These are phyloP conservation scores for Aphanomyces invadans DNA, from an alignment of 352 stramenopile species.

Conservation along the genomic window DNA sequence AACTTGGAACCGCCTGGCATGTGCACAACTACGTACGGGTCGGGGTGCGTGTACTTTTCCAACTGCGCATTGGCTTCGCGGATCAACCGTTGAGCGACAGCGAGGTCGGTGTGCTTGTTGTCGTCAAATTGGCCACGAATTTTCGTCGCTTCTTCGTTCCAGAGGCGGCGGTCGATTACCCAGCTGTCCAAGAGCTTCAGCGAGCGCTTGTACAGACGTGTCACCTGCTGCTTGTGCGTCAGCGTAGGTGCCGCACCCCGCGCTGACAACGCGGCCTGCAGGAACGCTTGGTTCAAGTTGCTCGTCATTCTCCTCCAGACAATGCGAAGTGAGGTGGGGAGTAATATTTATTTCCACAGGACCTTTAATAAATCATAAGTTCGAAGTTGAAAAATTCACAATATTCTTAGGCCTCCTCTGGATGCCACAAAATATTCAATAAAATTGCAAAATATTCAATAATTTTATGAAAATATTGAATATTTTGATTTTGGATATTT, in stretches of 20 bases:
- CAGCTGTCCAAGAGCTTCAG: constrained; percentile 92
- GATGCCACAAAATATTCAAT: no score
- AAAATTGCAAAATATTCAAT: no score
- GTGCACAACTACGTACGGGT: constrained; percentile 95
- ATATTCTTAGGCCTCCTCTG: no score
- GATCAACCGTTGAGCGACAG: constrained; percentile 72
- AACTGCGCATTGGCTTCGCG: constrained; percentile 91
- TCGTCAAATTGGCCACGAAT: constrained; percentile 91
- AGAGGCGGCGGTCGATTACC: constrained; percentile 93
- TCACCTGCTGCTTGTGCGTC: constrained; percentile 84
- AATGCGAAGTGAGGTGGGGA: constrained; percentile 8
- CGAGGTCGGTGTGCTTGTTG: constrained; percentile 45
- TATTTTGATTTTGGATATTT: no score
- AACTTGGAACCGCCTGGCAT: constrained; percentile 98
- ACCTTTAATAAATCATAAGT: neutral
- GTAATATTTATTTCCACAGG: constrained; percentile 3
- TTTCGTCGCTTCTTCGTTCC: constrained; percentile 90
- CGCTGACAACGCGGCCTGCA: constrained; percentile 68
- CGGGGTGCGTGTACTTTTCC: constrained; percentile 91
- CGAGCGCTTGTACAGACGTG: constrained; percentile 91
- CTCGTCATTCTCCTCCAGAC: constrained; percentile 40
- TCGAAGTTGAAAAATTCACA: no score
- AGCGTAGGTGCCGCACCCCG: constrained; percentile 51
- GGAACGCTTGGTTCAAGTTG: constrained; percentile 82
- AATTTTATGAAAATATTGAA: no score